phyloP scores from a whole-genome alignment of 768 basidiomycete genomes.

The Lentinula guzmanii region DNA sequence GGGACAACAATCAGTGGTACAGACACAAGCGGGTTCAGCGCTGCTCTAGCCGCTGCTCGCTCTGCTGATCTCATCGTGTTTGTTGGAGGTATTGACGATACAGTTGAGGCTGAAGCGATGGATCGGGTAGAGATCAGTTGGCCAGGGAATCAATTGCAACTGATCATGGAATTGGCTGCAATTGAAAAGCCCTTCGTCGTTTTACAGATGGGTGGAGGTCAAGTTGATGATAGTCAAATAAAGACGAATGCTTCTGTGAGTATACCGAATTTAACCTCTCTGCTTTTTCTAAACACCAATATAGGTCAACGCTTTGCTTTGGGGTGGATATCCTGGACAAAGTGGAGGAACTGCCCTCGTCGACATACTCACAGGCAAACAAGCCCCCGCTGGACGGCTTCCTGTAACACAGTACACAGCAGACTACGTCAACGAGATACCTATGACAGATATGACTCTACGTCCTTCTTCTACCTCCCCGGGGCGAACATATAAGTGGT shows the following conservation, averaged over 20 bases:
- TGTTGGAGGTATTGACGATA: constrained; percentile 48
- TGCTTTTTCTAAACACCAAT: not conserved
- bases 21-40: constrained; percentile 40
- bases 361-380: constrained; percentile 46
- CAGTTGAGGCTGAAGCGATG: constrained; percentile 38
- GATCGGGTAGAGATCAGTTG: constrained; percentile 47
- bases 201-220: constrained; percentile 52
- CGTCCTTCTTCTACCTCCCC: constrained; percentile 43
- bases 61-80: constrained; percentile 46
- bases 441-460: constrained; percentile 55
- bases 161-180: constrained; percentile 37
- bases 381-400: constrained; percentile 49
- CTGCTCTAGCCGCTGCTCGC: constrained; percentile 42
- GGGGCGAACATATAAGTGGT: constrained; percentile 58
- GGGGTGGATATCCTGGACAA: constrained; percentile 55
- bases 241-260: constrained; percentile 36
- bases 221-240: constrained; percentile 42
- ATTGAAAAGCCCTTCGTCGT: constrained; percentile 47
- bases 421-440: constrained; percentile 37
- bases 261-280: not conserved
- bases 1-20: constrained; percentile 37
- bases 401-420: constrained; percentile 49
- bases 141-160: constrained; percentile 50
- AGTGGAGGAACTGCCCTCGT: constrained; percentile 48
- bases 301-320: constrained; percentile 47